A percentile compares a stretch with the other conserved stretches of the same genome.
These are phyloP conservation scores for Colletotrichum tropicicola DNA, from an alignment of 2,329 filamentous ascomycete species.

Conservation along the genomic window DNA sequence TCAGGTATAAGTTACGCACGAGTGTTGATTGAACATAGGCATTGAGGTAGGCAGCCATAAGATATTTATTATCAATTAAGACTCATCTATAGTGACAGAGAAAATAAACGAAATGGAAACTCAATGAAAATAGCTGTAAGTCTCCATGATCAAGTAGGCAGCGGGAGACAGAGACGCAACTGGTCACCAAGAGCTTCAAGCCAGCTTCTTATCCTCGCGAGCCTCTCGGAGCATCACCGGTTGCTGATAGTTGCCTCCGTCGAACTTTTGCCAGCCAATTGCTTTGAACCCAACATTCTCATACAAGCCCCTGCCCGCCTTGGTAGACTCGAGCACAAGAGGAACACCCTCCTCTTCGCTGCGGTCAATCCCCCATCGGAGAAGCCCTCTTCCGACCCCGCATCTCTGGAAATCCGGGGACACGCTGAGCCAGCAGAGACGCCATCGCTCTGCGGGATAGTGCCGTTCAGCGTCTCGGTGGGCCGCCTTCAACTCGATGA, in stretches of 20 bases:
- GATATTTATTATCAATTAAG: too few species aligned
- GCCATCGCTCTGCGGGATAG: constrained; percentile 8
- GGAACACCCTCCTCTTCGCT: not conserved
- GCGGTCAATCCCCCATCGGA: not conserved
- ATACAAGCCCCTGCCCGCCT: not conserved
- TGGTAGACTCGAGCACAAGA: not conserved
- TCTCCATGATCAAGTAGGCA: too few species aligned
- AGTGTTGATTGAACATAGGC: too few species aligned
- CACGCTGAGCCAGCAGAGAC: not conserved
- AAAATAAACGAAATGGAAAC: too few species aligned
- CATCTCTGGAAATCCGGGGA: not conserved
- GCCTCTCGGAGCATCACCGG: not conserved
- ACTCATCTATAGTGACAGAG: too few species aligned
- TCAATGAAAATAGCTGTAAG: too few species aligned
- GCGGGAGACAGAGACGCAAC: too few species aligned
- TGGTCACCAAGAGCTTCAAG: too few species aligned
- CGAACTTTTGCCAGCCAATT: not conserved
- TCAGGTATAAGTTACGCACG: too few species aligned
- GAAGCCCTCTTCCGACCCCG: not conserved
- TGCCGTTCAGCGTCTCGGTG: not conserved
- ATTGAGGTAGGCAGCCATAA: too few species aligned
- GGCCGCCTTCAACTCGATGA: not conserved
- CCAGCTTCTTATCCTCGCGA: not conserved
- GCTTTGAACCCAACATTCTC: not conserved
- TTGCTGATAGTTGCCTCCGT: not conserved